Base-by-base conservation (phyloP, 2,329 filamentous ascomycete genomes). In the Myriangium duriaei region DNA sequence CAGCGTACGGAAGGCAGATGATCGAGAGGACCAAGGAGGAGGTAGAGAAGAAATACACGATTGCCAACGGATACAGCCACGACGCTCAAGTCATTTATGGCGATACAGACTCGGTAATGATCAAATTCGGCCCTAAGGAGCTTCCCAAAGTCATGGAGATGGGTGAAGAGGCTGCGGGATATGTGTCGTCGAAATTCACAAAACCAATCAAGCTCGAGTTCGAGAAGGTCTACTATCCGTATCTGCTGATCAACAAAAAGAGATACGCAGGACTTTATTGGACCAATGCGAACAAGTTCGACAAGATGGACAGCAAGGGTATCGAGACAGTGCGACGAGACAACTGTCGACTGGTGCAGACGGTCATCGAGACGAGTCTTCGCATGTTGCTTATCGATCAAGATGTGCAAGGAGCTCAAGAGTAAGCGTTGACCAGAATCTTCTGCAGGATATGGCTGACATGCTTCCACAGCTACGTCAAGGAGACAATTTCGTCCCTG, bases 291-390 rank as follows among this genome's bases (percentile, higher is more conserved):
- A 74, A 88, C 30, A 95, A 94, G 61, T 91, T 81, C 59, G 92
- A 98, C 71, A 98, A 96, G 69, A 98, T 98, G 92, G 91, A 98
- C 61, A 96, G 85, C 43, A 98, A 98, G 60, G 91, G 91, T 69
- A 96, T 98, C 48, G 91, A 98, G 62, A 98, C 91, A 3, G 92
- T 98, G 32, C 80, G 91, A 49, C 73, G 91, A 70, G 91, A 98
- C 59, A 98, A 98, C 56, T 98, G 91, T 56, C 70, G 91, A 37
- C 66, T 98, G 42, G 91, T 96, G 11, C 88, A 96, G 60, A 95
- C 82, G 3, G 91, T 96, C 42, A 96, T 98, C 52, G 91, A 98
- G 61, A 96, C 91, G 40, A 88, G 94, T 14, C 64, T 98, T 47
- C 75, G 85, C 49, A 96, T 95, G 79, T 84, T 98, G 51, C 64